phyloP scores from a whole-genome alignment of 192 early-diverging fungal genomes.

The Backusella sp. region DNA sequence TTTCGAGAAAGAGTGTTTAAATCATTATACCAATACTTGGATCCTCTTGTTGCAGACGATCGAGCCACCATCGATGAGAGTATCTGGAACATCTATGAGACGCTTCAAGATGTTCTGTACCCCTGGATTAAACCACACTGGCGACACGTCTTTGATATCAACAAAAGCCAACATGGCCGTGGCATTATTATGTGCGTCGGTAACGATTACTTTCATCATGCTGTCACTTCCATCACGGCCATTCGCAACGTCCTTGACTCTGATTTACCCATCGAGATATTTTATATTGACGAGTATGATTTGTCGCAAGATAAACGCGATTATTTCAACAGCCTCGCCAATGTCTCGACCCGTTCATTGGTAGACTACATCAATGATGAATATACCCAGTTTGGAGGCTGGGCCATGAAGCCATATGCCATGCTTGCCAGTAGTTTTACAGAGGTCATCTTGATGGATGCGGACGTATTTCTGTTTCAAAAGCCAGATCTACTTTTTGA shows the following conservation, averaged over 20 bases:
- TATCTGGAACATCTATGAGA: slow-evolving; percentile 29
- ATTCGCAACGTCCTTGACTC: slow-evolving; percentile 44
- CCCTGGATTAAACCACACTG: slow-evolving; percentile 42
- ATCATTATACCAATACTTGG: slow-evolving; percentile 40
- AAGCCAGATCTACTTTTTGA: slow-evolving; percentile 52
- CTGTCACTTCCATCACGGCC: slow-evolving; percentile 37
- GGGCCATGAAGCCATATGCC: slow-evolving; percentile 70
- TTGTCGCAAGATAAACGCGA: slow-evolving; percentile 27
- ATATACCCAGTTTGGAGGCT: slow-evolving; percentile 47
- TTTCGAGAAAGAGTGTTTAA: slow-evolving; percentile 41
- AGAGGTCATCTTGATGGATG: slow-evolving; percentile 66
- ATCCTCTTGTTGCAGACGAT: slow-evolving; percentile 34
- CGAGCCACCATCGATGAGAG: not conserved
- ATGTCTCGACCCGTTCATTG: slow-evolving; percentile 20
- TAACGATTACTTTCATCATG: slow-evolving; percentile 43
- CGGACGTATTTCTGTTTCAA: slow-evolving; percentile 67
- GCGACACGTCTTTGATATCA: slow-evolving; percentile 37
- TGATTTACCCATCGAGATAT: slow-evolving; percentile 58
- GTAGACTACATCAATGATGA: slow-evolving; percentile 35
- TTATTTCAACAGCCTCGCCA: slow-evolving; percentile 17
- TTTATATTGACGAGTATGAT: slow-evolving; percentile 48
- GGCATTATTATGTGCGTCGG: slow-evolving; percentile 55
- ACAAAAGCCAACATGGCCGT: slow-evolving; percentile 22
- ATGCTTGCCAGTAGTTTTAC: slow-evolving; percentile 58
- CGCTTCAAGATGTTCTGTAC: slow-evolving; percentile 34